Percentiles rank a stretch among this genome's conserved stretches.
Evolutionary conservation across 1,284 basidiomycete genomes (phyloP).

Genomic region (Coniophora puteana): DNA sequence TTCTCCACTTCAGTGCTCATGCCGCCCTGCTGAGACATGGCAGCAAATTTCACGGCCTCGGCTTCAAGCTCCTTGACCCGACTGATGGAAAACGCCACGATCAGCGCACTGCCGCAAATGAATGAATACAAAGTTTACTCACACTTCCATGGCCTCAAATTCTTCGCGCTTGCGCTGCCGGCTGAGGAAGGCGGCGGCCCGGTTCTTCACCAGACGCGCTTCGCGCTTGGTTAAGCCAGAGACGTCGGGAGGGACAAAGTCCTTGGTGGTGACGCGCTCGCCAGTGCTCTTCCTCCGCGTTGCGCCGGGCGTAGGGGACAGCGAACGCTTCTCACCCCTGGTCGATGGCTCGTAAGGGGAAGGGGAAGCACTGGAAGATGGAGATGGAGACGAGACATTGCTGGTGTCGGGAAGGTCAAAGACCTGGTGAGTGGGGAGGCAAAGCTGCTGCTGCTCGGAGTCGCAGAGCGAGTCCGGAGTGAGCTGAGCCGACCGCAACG

Average conservation of each 20-base stretch:
- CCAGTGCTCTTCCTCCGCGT: slow-evolving; percentile 59
- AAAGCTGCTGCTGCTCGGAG: slow-evolving; percentile 46
- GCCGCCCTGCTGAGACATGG: slow-evolving; percentile 41
- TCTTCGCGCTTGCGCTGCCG: slow-evolving; percentile 90
- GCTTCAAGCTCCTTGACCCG: slow-evolving; percentile 60
- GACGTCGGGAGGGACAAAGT: slow-evolving; percentile 86
- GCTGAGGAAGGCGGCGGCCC: slow-evolving; percentile 86
- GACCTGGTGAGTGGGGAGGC: slow-evolving; percentile 65
- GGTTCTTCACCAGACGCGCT: slow-evolving; percentile 87
- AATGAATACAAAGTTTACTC: slow-evolving; percentile 29
- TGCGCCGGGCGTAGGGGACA: slow-evolving; percentile 34
- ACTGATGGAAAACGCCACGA: slow-evolving; percentile 15
- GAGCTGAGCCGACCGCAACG: slow-evolving; percentile 47
- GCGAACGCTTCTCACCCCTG: slow-evolving; percentile 43
- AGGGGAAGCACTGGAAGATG: slow-evolving; percentile 31
- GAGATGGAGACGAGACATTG: slow-evolving; percentile 28
- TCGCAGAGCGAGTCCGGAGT: slow-evolving; percentile 41
- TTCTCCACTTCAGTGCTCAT: slow-evolving; percentile 60
- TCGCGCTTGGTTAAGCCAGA: slow-evolving; percentile 86
- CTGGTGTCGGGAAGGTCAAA: slow-evolving; percentile 53
- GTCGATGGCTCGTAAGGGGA: slow-evolving; percentile 33
- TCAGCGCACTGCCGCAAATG: slow-evolving; percentile 1
- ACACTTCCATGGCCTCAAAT: slow-evolving; percentile 88
- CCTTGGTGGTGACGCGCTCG: slow-evolving; percentile 71
- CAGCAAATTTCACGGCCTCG: slow-evolving; percentile 68